Evolutionary conservation across 768 basidiomycete species (phyloP).

Genomic region (Kwoniella pini): DNA sequence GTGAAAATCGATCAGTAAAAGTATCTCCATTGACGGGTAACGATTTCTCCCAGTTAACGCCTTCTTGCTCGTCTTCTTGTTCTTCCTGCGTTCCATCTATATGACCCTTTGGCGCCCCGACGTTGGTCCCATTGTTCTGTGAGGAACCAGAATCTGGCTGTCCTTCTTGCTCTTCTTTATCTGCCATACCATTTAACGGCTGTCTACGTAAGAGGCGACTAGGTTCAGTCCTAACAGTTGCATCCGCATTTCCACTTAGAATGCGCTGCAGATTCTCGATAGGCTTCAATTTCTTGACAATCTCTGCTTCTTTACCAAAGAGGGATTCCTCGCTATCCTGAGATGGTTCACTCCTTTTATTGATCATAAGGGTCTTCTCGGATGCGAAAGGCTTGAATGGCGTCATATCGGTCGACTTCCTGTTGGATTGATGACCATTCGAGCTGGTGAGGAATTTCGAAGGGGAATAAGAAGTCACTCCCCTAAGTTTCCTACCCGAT

Average conservation of each 20-base stretch:
- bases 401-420: too few species aligned
- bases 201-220: background rate
- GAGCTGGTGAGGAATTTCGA: background rate
- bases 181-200: too few species aligned
- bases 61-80: conserved; percentile 4
- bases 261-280: background rate
- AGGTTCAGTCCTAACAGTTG: background rate
- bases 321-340: background rate
- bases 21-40: background rate
- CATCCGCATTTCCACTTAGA: background rate
- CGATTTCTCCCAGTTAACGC: conserved; percentile 8
- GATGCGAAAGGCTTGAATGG: too few species aligned
- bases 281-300: background rate
- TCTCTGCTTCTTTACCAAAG: background rate
- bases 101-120: background rate
- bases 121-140: background rate
- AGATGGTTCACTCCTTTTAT: background rate
- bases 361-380: background rate
- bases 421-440: too few species aligned
- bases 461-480: background rate
- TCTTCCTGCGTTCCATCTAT: background rate
- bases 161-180: conserved; percentile 5
- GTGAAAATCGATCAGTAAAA: too few species aligned
- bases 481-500: background rate
- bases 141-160: too few species aligned